Percentiles rank a stretch among this genome's conserved stretches.
Conservation (phyloP, 2,329 filamentous ascomycete genomes). For the Aspergillus glaucus region DNA sequence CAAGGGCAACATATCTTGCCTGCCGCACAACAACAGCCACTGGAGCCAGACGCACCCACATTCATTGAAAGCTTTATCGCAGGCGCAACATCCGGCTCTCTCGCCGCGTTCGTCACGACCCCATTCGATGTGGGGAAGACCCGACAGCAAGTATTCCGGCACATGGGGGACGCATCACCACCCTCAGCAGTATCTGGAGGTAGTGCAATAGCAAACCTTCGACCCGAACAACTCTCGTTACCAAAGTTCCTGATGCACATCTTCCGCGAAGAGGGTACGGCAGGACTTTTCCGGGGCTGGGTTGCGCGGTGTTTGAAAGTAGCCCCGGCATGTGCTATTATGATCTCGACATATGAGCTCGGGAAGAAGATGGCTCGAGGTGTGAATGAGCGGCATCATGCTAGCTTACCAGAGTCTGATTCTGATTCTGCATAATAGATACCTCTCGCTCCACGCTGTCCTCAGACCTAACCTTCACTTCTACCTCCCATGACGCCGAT, state of each 20-base stretch:
- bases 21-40: conserved; percentile 40
- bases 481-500: neutral
- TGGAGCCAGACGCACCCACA: conserved; percentile 68
- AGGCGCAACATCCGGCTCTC: conserved; percentile 73
- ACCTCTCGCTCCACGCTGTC: neutral
- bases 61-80: conserved; percentile 86
- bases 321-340: conserved; percentile 93
- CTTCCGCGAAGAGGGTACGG: conserved; percentile 72
- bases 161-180: conserved; percentile 41
- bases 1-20: conserved; percentile 12
- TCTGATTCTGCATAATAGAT: neutral
- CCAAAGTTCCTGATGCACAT: conserved; percentile 83
- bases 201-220: conserved; percentile 2
- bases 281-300: conserved; percentile 86
- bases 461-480: neutral
- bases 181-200: conserved; percentile 10
- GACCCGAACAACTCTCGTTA: conserved; percentile 73
- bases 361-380: conserved; percentile 80
- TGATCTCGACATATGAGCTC: conserved; percentile 97
- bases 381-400: conserved; percentile 57
- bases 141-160: conserved; percentile 74
- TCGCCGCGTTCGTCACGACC: conserved; percentile 82
- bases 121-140: conserved; percentile 98
- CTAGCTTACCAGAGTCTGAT: neutral
- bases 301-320: conserved; percentile 88